Conservation (phyloP, 371 early-diverging fungal species). For the Capillidium rhysosporum region DNA sequence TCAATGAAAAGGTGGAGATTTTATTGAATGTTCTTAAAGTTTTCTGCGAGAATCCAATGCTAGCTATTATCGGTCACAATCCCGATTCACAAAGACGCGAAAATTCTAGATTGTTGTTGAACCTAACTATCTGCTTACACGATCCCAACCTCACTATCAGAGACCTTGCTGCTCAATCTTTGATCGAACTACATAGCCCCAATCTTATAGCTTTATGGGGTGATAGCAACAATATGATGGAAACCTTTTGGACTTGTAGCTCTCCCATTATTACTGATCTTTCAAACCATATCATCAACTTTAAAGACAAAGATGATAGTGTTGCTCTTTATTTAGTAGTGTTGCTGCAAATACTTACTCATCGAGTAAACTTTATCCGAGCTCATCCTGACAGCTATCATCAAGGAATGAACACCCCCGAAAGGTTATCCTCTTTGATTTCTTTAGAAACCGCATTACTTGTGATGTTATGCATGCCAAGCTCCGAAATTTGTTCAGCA, state of each 20-base stretch:
- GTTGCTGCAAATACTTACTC: conserved; percentile 28
- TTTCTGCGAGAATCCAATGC: conserved; percentile 46
- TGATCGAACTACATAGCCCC: conserved; percentile 36
- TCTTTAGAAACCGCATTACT: conserved; percentile 57
- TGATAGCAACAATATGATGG: conserved; percentile 26
- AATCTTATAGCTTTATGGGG: conserved; percentile 41
- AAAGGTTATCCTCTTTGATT: conserved; percentile 44
- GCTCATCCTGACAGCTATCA: conserved; percentile 18
- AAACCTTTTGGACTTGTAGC: conserved; percentile 45
- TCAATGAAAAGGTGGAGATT: conserved; percentile 45
- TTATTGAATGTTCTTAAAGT: conserved; percentile 46
- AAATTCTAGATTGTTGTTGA: conserved; percentile 33
- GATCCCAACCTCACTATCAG: conserved; percentile 38
- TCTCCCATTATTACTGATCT: conserved; percentile 28
- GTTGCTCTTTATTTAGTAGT: conserved; percentile 28
- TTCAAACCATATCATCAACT: conserved; percentile 24
- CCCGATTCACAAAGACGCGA: conserved; percentile 29
- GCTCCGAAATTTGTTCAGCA: conserved; percentile 43
- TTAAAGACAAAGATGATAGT: conserved; percentile 30
- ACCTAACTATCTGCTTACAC: conserved; percentile 42
- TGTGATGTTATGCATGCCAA: conserved; percentile 51
- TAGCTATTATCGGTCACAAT: conserved; percentile 26
- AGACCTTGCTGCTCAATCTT: conserved; percentile 41
- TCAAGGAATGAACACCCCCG: conserved; percentile 31
- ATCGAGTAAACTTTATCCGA: conserved; percentile 39